phyloP scores from a whole-genome alignment of 2,329 filamentous ascomycete genomes.

The Ascomycota sp. region DNA sequence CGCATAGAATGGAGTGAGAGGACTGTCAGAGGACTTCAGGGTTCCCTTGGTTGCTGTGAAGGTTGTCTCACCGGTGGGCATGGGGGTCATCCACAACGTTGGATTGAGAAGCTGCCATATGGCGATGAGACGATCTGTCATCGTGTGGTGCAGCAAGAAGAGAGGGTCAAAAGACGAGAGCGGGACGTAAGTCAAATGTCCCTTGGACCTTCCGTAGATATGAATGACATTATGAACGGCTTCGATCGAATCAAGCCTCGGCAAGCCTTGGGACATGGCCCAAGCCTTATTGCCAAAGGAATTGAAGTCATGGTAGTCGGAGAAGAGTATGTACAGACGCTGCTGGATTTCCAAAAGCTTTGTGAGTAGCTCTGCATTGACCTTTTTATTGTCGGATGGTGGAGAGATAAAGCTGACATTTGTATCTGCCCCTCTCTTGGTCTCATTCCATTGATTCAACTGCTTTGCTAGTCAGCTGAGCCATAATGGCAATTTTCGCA shows the following conservation, averaged over 20 bases:
- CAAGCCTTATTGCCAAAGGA: slow-evolving; percentile 50
- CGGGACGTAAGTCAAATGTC: slow-evolving; percentile 50
- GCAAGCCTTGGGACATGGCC: slow-evolving; percentile 24
- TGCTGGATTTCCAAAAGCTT: slow-evolving; percentile 34
- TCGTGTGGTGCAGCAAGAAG: slow-evolving; percentile 60
- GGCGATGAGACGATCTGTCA: slow-evolving; percentile 54
- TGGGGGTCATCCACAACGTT: slow-evolving; percentile 40
- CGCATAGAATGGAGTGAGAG: slow-evolving; percentile 47
- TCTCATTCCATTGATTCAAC: slow-evolving; percentile 39
- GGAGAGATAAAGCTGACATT: slow-evolving; percentile 9
- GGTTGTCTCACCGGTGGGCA: slow-evolving; percentile 31
- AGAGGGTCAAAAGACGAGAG: slow-evolving; percentile 63
- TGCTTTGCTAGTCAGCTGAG: slow-evolving; percentile 7
- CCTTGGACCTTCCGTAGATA: slow-evolving; percentile 33
- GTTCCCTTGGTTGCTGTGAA: slow-evolving; percentile 37
- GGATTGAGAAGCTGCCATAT: slow-evolving; percentile 63
- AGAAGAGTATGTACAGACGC: slow-evolving; percentile 46
- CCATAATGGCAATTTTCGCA: not conserved
- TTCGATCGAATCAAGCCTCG: slow-evolving; percentile 42
- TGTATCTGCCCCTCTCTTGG: slow-evolving; percentile 31
- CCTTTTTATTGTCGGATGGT: slow-evolving; percentile 36
- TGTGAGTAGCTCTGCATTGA: slow-evolving; percentile 22
- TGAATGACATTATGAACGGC: slow-evolving; percentile 44
- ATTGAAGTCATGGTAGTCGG: slow-evolving; percentile 46
- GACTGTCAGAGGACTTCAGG: slow-evolving; percentile 31